Percentiles rank a stretch among this genome's conserved stretches.
Evolutionary conservation across 345 rosid species (phyloP).

Genomic region (Sapria himalayana): DNA sequence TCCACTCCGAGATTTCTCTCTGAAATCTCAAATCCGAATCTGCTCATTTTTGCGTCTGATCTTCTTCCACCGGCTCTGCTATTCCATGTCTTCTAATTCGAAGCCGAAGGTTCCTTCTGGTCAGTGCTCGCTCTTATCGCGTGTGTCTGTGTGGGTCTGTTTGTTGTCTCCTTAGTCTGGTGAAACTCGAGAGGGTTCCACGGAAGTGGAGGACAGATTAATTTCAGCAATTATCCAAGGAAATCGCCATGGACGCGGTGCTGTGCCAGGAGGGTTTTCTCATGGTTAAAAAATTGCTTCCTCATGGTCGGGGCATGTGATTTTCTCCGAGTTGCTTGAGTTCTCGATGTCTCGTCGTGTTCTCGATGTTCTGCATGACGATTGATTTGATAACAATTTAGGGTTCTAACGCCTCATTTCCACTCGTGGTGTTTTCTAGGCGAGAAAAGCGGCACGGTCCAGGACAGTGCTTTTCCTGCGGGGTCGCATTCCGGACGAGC

Average conservation of each 20-base stretch:
- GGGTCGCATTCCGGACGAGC: slow-evolving; percentile 22
- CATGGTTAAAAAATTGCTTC: background rate
- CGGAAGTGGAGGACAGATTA: no score
- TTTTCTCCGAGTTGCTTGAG: background rate
- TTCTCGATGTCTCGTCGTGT: background rate
- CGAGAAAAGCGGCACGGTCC: slow-evolving; percentile 27
- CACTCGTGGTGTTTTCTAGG: slow-evolving; percentile 12
- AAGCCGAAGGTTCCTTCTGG: slow-evolving; percentile 42
- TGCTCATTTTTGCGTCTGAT: no score
- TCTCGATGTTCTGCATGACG: background rate
- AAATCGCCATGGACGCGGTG: background rate
- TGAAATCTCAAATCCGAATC: no score
- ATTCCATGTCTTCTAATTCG: slow-evolving; percentile 47
- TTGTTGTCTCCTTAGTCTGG: background rate
- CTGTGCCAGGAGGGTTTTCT: background rate
- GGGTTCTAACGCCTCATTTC: background rate
- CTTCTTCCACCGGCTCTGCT: no score
- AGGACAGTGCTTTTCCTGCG: slow-evolving; percentile 26
- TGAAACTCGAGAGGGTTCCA: background rate
- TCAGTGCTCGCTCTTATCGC: slow-evolving; percentile 5
- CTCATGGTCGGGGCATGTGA: background rate
- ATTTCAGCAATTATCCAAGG: no score
- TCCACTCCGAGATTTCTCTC: no score
- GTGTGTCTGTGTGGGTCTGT: background rate
- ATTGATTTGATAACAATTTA: background rate